Conservation (phyloP, 345 rosid species). For the Murraya paniculata region DNA sequence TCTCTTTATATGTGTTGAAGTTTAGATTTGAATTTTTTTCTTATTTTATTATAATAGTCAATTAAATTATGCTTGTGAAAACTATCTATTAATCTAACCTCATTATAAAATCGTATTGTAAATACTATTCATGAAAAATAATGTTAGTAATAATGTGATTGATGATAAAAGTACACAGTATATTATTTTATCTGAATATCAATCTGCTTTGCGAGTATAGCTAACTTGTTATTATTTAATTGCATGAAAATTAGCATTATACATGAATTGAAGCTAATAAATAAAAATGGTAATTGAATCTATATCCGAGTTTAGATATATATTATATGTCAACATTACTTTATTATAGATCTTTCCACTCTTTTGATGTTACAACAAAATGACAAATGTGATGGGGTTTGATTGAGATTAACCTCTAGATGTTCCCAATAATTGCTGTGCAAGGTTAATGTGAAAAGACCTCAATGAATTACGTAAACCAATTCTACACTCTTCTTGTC, state of each 20-base stretch:
- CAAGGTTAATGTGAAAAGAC: background rate
- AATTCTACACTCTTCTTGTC: background rate
- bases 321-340: background rate
- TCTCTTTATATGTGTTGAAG: fast-evolving
- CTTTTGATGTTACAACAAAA: background rate
- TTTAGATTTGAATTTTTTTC: background rate
- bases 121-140: too few species aligned
- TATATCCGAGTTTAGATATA: background rate
- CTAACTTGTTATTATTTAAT: background rate
- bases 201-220: fast-evolving
- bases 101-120: background rate
- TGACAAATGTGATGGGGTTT: background rate
- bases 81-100: background rate
- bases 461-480: conserved; percentile 6
- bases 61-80: background rate
- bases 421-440: background rate
- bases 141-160: too few species aligned
- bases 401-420: background rate
- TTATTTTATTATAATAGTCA: background rate
- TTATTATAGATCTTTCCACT: background rate
- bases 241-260: background rate
- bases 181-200: too few species aligned
- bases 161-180: too few species aligned
- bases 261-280: background rate
- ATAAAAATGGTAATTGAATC: background rate